Percentiles rank a stretch among this genome's conserved stretches.
These are phyloP conservation scores for Amanita subjunquillea DNA, from an alignment of 768 basidiomycete genomes.

Conservation along the genomic window DNA sequence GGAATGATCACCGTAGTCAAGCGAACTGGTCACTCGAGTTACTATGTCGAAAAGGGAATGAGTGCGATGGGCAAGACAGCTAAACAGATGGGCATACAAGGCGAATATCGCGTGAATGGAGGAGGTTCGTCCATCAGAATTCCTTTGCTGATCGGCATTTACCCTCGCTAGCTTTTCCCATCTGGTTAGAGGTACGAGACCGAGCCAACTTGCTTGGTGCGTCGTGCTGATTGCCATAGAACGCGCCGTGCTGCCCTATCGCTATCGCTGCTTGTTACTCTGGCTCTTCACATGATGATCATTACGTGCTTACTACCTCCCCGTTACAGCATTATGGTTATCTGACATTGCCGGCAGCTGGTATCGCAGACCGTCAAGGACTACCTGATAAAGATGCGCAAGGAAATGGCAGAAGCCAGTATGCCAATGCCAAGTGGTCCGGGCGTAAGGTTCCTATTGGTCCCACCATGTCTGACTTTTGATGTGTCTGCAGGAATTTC, in stretches of 20 bases:
- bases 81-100: conserved; percentile 60
- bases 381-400: conserved; percentile 52
- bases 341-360: conserved; percentile 28
- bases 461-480: neutral
- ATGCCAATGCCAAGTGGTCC: conserved; percentile 19
- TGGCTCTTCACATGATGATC: conserved; percentile 73
- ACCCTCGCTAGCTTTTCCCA: conserved; percentile 55
- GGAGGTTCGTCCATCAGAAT: conserved; percentile 41
- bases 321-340: neutral
- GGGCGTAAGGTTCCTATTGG: neutral
- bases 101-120: conserved; percentile 56
- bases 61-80: conserved; percentile 73
- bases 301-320: conserved; percentile 39
- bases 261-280: conserved; percentile 73
- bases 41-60: conserved; percentile 82
- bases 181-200: conserved; percentile 64
- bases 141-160: neutral
- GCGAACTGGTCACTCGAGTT: conserved; percentile 77
- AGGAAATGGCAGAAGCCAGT: conserved; percentile 23
- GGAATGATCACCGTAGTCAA: conserved; percentile 73
- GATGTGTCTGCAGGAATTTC: neutral
- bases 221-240: conserved; percentile 28
- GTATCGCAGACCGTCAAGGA: conserved; percentile 58
- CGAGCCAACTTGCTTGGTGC: neutral
- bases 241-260: conserved; percentile 76